These are phyloP conservation scores for Talinum fruticosum DNA, from an alignment of 148 eudicot genomes.

Conservation along the genomic window DNA sequence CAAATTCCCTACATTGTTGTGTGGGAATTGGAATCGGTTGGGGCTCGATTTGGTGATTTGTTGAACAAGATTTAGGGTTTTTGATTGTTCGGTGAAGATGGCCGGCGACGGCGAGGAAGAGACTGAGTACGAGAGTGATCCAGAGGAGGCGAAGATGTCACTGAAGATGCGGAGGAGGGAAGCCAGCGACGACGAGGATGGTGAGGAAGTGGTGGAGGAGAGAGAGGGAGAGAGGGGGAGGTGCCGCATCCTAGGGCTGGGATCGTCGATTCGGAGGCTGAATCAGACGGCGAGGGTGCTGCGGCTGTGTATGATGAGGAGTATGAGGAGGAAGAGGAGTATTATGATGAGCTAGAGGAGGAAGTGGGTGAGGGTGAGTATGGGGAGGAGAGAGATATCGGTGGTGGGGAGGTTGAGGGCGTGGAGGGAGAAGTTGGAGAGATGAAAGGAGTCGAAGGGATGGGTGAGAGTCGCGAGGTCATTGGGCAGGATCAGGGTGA, in stretches of 20 bases:
- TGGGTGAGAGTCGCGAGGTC: slow-evolving; percentile 16
- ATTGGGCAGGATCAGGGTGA: slow-evolving; percentile 19
- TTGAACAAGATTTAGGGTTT: slow-evolving; percentile 18
- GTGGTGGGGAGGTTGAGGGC: slow-evolving; percentile 19
- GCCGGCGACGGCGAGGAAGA: slow-evolving; percentile 35
- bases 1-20: neutral
- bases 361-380: slow-evolving; percentile 28
- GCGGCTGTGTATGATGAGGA: slow-evolving; percentile 71
- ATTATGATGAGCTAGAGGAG: slow-evolving; percentile 29
- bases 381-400: slow-evolving; percentile 28
- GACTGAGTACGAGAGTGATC: slow-evolving; percentile 91
- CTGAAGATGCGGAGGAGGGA: slow-evolving; percentile 69
- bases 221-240: slow-evolving; percentile 23
- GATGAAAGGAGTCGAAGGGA: slow-evolving; percentile 20
- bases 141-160: slow-evolving; percentile 71
- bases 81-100: slow-evolving; percentile 1
- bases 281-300: slow-evolving; percentile 68
- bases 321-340: slow-evolving; percentile 31
- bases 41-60: neutral
- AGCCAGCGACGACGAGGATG: slow-evolving; percentile 85
- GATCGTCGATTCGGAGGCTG: slow-evolving; percentile 47
- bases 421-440: slow-evolving; percentile 1
- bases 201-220: slow-evolving; percentile 28
- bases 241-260: slow-evolving; percentile 14
- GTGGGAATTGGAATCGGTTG: slow-evolving; percentile 8